Conservation (phyloP, 2,329 filamentous ascomycete species). For the Aureobasidium subglaciale region DNA sequence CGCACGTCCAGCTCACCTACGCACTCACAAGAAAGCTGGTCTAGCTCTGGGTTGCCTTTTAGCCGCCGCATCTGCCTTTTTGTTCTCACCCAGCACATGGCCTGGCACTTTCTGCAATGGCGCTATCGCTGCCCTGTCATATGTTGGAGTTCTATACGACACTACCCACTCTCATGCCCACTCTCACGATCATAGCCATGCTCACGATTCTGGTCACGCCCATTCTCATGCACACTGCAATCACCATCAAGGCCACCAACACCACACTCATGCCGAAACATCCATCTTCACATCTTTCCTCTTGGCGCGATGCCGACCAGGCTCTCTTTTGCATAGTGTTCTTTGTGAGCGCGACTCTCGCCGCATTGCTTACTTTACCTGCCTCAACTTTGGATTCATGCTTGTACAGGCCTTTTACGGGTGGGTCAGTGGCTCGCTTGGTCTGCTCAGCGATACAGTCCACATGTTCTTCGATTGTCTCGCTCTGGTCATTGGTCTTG, state of each 20-base stretch:
- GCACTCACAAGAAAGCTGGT: conserved; percentile 29
- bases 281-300: conserved; percentile 68
- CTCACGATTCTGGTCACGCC: neutral
- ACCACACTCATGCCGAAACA: conserved; percentile 36
- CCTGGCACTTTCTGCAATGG: conserved; percentile 29
- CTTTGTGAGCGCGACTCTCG: conserved; percentile 86
- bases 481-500: conserved; percentile 79
- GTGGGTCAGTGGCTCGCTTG: conserved; percentile 84
- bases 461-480: conserved; percentile 99
- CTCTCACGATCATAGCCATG: conserved; percentile 24
- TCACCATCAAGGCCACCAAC: conserved; percentile 19
- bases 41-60: conserved; percentile 28
- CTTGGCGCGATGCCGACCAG: conserved; percentile 60
- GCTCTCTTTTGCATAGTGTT: conserved; percentile 77
- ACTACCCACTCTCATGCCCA: conserved; percentile 26
- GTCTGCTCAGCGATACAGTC: conserved; percentile 93
- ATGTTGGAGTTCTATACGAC: conserved; percentile 36
- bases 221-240: conserved; percentile 19
- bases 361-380: conserved; percentile 95
- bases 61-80: conserved; percentile 27
- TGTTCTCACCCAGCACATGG: conserved; percentile 30
- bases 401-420: conserved; percentile 89
- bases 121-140: conserved; percentile 29
- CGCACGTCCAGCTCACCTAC: conserved; percentile 35
- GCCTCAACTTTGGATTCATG: conserved; percentile 92